A percentile compares a stretch with the other conserved stretches of the same genome.
Evolutionary conservation across 192 early-diverging fungal species (phyloP).

Genomic region (Coemansia aciculifera): DNA sequence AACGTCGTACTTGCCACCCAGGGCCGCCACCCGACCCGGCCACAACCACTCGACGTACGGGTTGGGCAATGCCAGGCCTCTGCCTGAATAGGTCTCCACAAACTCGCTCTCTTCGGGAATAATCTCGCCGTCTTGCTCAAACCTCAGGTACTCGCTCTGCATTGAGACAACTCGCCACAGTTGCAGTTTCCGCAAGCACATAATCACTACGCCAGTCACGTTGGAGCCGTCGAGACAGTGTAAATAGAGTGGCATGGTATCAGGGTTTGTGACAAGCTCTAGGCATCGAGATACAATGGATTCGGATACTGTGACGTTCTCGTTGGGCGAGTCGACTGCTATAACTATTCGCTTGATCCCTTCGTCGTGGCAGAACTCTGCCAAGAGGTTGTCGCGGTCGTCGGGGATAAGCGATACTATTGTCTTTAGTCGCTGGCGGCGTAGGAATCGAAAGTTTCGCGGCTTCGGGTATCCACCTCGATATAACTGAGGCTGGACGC

Average conservation of each 20-base stretch:
- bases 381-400: slow-evolving; percentile 60
- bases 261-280: slow-evolving; percentile 74
- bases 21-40: slow-evolving; percentile 17
- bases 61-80: slow-evolving; percentile 28
- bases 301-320: slow-evolving; percentile 81
- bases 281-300: slow-evolving; percentile 67
- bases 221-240: slow-evolving; percentile 91
- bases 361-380: slow-evolving; percentile 64
- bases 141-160: slow-evolving; percentile 73
- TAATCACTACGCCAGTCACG: slow-evolving; percentile 80
- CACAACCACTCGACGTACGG: slow-evolving; percentile 47
- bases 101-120: slow-evolving; percentile 57
- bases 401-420: slow-evolving; percentile 86
- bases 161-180: slow-evolving; percentile 77
- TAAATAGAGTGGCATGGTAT: slow-evolving; percentile 75
- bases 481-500: slow-evolving; percentile 81
- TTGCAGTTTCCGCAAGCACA: slow-evolving; percentile 88
- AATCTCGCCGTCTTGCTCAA: slow-evolving; percentile 56
- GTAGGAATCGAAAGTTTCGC: slow-evolving; percentile 83
- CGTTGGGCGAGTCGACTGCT: slow-evolving; percentile 80
- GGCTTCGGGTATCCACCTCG: slow-evolving; percentile 88
- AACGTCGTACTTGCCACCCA: not conserved
- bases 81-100: slow-evolving; percentile 42
- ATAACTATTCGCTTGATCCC: slow-evolving; percentile 69
- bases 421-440: slow-evolving; percentile 65